Evolutionary conservation across 805 yeast species (phyloP).

Genomic region (Nakazawaea pomicola): DNA sequence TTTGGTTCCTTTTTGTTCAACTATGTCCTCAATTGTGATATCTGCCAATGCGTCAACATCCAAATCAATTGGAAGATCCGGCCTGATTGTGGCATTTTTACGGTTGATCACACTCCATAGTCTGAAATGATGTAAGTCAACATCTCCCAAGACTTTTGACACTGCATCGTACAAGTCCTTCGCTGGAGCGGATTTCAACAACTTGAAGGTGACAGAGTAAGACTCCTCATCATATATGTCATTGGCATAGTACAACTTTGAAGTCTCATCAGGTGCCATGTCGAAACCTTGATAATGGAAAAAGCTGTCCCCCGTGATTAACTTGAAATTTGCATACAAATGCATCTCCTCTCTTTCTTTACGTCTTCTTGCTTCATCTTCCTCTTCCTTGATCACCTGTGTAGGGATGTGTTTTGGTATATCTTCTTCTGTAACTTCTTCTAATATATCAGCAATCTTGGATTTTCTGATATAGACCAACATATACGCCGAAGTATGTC

Average conservation of each 20-base stretch:
- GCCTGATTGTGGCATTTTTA: conserved; percentile 66
- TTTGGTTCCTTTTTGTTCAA: conserved; percentile 40
- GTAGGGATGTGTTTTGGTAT: conserved; percentile 67
- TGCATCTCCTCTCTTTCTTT: conserved; percentile 71
- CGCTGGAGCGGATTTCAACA: conserved; percentile 53
- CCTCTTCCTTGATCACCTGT: conserved; percentile 59
- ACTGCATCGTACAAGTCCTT: conserved; percentile 45
- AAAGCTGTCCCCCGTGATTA: conserved; percentile 52
- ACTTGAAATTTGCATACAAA: conserved; percentile 50
- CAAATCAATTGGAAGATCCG: conserved; percentile 38
- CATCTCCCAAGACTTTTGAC: conserved; percentile 35
- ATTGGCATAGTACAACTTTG: conserved; percentile 39
- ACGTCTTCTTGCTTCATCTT: conserved; percentile 44
- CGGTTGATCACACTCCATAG: conserved; percentile 66
- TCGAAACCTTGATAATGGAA: conserved; percentile 68
- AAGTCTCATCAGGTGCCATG: conserved; percentile 57
- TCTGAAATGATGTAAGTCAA: conserved; percentile 35
- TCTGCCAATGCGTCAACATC: conserved; percentile 24
- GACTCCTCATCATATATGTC: conserved; percentile 42
- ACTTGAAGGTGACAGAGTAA: conserved; percentile 43
- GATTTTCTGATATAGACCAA: conserved; percentile 80
- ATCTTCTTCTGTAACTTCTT: conserved; percentile 46
- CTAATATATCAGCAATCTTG: conserved; percentile 52
- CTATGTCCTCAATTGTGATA: conserved; percentile 46
- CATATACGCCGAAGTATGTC: conserved; percentile 96